Evolutionary conservation across 1,139 yeast genomes (phyloP), one percentile per base, ranked within the genome.

Genomic region (Candida frijolesensis): DNA sequence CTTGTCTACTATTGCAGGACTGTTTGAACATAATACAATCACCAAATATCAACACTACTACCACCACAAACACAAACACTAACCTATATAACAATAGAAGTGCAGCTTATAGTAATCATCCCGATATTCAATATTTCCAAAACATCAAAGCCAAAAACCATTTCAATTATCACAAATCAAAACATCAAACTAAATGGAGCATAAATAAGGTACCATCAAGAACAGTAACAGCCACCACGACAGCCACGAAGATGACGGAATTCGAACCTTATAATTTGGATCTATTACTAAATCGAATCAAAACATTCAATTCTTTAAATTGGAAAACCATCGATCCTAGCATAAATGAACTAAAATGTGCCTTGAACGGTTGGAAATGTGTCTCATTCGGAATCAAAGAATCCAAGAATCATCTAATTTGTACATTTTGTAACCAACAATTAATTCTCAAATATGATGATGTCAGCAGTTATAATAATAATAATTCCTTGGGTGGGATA

Each of bases 301-400:
- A 57, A 5, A 62, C 75, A 1, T 75, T 58, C 56, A 66, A 65
- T 8, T 64, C 70, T 0, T 55, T 74, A 49, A 73, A 72, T 58
- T 75, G 79, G 79, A 53, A 49, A 34, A 18, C 39, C 14, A 47
- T 47, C 11, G 46, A 50, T 16, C 44, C 46, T 18, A 44, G 44
- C 29, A 43, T 75, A 32, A 68, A 60, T 43, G 79, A 74, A 54
- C 62, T 75, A 25, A 64, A 60, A 42, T 74, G 79, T 60, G 74
- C 77, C 9, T 56, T 70, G 46, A 68, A 72, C 48, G 80, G 80
- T 3, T 76, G 80, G 80, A 63, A 63, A 53, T 73, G 78, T 53
- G 60, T 66, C 2, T 63, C 73, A 3, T 60, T 68, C 19, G 60
- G 71, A 1, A 44, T 58, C 2, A 60, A 59, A 58, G 50, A 57